phyloP scores from a whole-genome alignment of 202 grass and related monocot genomes.

The Carex arenaria region DNA sequence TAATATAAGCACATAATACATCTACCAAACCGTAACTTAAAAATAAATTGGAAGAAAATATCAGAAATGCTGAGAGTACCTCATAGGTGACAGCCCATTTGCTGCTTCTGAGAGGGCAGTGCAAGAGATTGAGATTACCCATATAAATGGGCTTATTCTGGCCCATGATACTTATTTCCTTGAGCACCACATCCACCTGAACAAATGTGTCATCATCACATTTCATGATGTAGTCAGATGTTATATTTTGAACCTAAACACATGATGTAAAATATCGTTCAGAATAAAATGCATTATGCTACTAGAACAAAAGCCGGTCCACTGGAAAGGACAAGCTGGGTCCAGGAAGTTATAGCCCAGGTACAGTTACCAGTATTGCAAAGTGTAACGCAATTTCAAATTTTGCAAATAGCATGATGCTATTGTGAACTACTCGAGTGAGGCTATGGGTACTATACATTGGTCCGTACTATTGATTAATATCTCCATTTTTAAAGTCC shows the following conservation, averaged over 20 bases:
- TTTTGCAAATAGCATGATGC: background rate
- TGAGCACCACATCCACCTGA: slow-evolving; percentile 63
- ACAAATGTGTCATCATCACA: slow-evolving; percentile 85
- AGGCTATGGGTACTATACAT: no score
- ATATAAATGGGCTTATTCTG: slow-evolving; percentile 66
- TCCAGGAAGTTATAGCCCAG: background rate
- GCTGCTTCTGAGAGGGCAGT: slow-evolving; percentile 69
- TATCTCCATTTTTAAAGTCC: no score
- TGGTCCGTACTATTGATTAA: no score
- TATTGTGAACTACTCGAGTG: background rate
- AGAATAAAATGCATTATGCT: background rate
- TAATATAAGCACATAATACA: background rate
- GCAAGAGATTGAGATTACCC: slow-evolving; percentile 75
- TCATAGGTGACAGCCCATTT: slow-evolving; percentile 87
- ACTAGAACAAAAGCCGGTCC: background rate
- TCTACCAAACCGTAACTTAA: no score
- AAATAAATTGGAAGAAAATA: background rate
- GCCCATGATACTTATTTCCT: slow-evolving; percentile 50
- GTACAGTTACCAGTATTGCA: background rate
- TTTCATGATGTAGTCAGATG: slow-evolving; percentile 82
- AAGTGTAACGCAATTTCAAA: background rate
- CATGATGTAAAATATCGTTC: slow-evolving; percentile 1
- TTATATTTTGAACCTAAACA: slow-evolving; percentile 62
- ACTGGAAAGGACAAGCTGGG: background rate
- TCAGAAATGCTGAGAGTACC: slow-evolving; percentile 27